Evolutionary conservation across 805 yeast genomes (phyloP).

Genomic region (Yamadazyma tumulicola): DNA sequence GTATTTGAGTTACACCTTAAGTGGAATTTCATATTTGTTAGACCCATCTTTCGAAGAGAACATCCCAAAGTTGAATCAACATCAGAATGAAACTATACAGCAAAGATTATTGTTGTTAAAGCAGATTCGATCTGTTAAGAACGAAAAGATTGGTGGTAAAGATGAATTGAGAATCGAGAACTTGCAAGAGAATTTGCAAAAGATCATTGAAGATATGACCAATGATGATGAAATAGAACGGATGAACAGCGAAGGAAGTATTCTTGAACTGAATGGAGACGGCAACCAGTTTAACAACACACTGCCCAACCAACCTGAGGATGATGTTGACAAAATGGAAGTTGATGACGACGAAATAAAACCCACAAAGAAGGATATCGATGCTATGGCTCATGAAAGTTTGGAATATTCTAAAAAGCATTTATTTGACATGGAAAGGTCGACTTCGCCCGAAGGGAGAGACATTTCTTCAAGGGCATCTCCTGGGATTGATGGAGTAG

Average conservation of each 20-base stretch:
- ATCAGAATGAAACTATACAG: slow-evolving; percentile 28
- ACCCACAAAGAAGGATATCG: slow-evolving; percentile 1
- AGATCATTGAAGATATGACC: slow-evolving; percentile 29
- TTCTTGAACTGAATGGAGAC: slow-evolving; percentile 12
- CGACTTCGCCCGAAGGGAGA: slow-evolving; percentile 14
- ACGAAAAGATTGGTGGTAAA: slow-evolving; percentile 12
- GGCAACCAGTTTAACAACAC: slow-evolving; percentile 11
- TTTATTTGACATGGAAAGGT: slow-evolving; percentile 10
- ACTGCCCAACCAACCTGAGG: slow-evolving; percentile 2
- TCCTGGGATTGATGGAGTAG: slow-evolving; percentile 42
- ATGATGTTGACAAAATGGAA: slow-evolving; percentile 1
- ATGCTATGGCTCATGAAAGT: slow-evolving; percentile 3
- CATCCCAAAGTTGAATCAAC: slow-evolving; percentile 33
- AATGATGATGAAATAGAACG: slow-evolving; percentile 18
- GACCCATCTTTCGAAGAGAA: slow-evolving; percentile 66
- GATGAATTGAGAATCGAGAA: slow-evolving; percentile 25
- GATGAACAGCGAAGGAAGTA: slow-evolving; percentile 19
- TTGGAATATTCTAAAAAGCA: slow-evolving; percentile 7
- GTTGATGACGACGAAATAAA: slow-evolving; percentile 4
- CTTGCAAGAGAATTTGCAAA: slow-evolving; percentile 30
- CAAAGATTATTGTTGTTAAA: slow-evolving; percentile 32
- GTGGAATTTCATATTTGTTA: slow-evolving; percentile 69
- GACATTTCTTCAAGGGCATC: slow-evolving; percentile 43
- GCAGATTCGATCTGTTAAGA: slow-evolving; percentile 26
- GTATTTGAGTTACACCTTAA: slow-evolving; percentile 54